phyloP scores from a whole-genome alignment of 768 basidiomycete species.

The Cystobasidium tubakii region DNA sequence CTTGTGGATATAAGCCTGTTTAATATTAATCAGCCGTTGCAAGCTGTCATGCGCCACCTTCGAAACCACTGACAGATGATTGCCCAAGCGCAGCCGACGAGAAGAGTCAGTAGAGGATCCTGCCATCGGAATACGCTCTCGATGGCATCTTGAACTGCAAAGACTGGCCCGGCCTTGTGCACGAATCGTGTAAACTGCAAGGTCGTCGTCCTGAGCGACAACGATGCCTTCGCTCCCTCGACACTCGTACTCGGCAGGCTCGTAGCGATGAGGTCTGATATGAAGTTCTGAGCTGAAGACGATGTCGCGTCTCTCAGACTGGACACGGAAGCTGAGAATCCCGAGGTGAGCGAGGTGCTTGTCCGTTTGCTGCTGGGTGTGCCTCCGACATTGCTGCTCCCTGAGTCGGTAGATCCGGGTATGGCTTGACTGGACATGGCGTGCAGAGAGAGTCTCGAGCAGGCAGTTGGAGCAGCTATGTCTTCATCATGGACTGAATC shows the following conservation, averaged over 20 bases:
- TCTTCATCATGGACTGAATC: too few relatives aligned
- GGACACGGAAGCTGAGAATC: constrained; percentile 7
- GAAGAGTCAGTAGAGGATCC: constrained; percentile 42
- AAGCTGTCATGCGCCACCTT: background rate
- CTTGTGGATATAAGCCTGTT: constrained; percentile 28
- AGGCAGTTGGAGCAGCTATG: background rate
- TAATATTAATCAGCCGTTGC: background rate
- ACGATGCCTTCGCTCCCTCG: constrained; percentile 39
- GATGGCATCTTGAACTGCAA: constrained; percentile 42
- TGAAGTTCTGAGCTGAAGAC: constrained; percentile 14
- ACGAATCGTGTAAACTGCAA: constrained; percentile 45
- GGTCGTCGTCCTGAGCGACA: constrained; percentile 40
- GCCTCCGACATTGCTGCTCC: background rate
- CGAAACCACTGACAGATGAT: constrained; percentile 39
- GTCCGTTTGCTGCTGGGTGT: background rate
- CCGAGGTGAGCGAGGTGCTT: background rate
- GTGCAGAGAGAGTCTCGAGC: background rate
- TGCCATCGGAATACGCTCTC: constrained; percentile 45
- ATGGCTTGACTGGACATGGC: background rate
- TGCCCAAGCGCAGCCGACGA: constrained; percentile 40
- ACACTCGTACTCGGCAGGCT: constrained; percentile 2
- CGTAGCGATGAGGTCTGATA: constrained; percentile 18
- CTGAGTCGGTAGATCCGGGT: background rate
- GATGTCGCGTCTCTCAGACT: constrained; percentile 7
- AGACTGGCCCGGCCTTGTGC: constrained; percentile 45